A percentile compares a stretch with the other conserved stretches of the same genome.
Conservation (phyloP, 140 eudicot species). For the Bidens hawaiensis region DNA sequence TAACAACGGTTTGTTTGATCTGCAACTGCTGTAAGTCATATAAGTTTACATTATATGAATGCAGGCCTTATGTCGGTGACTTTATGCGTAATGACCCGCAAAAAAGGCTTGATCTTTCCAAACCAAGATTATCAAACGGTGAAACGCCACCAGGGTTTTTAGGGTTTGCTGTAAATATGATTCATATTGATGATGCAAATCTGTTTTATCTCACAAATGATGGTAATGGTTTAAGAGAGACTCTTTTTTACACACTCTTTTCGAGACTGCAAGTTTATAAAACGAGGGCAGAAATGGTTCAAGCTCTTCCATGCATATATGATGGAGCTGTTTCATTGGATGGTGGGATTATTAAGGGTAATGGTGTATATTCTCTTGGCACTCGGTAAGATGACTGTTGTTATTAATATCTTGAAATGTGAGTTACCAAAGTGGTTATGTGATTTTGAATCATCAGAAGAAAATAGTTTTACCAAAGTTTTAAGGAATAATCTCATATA, state of each 20-base stretch:
- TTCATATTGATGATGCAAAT: slow-evolving; percentile 44
- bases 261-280: slow-evolving; percentile 69
- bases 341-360: slow-evolving; percentile 64
- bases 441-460: neutral
- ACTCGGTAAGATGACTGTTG: slow-evolving; percentile 35
- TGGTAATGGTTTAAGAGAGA: slow-evolving; percentile 88
- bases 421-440: neutral
- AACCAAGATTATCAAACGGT: slow-evolving; percentile 67
- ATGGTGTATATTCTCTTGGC: slow-evolving; percentile 50
- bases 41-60: slow-evolving; percentile 13
- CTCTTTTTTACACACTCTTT: slow-evolving; percentile 83
- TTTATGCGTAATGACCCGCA: slow-evolving; percentile 68
- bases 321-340: slow-evolving; percentile 87
- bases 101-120: slow-evolving; percentile 64
- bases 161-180: slow-evolving; percentile 90
- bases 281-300: slow-evolving; percentile 63
- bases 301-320: slow-evolving; percentile 51
- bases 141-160: slow-evolving; percentile 77
- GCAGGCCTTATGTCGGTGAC: slow-evolving; percentile 74
- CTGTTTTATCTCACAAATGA: slow-evolving; percentile 41
- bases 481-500: too few species aligned
- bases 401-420: neutral
- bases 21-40: too few species aligned
- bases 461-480: too few species aligned
- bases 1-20: too few species aligned